These are phyloP conservation scores for Verbena officinalis DNA, from an alignment of 257 asterid species.

Conservation along the genomic window DNA sequence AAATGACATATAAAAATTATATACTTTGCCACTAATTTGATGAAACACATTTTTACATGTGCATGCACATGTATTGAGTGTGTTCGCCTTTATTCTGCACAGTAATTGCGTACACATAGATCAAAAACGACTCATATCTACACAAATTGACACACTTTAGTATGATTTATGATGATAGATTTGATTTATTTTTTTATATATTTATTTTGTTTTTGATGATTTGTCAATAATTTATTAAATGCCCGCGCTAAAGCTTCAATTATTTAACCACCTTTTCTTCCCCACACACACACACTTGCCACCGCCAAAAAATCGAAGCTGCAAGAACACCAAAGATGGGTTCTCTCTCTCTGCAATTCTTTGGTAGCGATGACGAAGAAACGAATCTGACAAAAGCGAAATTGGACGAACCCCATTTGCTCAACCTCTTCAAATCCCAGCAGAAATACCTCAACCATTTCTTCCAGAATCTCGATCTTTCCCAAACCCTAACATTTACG, in stretches of 20 bases:
- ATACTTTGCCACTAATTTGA: too few species aligned
- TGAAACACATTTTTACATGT: too few species aligned
- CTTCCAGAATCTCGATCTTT: constrained; percentile 83
- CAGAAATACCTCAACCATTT: constrained; percentile 87
- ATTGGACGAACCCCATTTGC: constrained; percentile 57
- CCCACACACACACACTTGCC: not conserved
- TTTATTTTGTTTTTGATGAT: too few species aligned
- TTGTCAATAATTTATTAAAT: not conserved
- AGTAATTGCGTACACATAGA: not conserved
- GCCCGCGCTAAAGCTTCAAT: constrained; percentile 24
- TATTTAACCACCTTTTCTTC: constrained; percentile 17
- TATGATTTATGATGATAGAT: too few species aligned
- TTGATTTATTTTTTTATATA: too few species aligned
- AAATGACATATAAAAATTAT: too few species aligned
- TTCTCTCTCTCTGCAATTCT: constrained; percentile 40
- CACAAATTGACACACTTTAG: not conserved
- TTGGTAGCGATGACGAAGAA: constrained; percentile 24
- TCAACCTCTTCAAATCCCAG: constrained; percentile 82
- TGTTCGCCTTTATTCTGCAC: too few species aligned
- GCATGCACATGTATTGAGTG: too few species aligned
- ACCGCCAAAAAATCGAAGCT: not conserved
- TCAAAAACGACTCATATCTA: not conserved
- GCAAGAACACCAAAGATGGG: constrained; percentile 42
- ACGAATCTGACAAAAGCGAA: constrained; percentile 24
- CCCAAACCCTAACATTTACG: constrained; percentile 81